Percentiles rank a stretch among this genome's conserved stretches.
phyloP scores from a whole-genome alignment of 306 rosid species.

The Quercus rubra region DNA sequence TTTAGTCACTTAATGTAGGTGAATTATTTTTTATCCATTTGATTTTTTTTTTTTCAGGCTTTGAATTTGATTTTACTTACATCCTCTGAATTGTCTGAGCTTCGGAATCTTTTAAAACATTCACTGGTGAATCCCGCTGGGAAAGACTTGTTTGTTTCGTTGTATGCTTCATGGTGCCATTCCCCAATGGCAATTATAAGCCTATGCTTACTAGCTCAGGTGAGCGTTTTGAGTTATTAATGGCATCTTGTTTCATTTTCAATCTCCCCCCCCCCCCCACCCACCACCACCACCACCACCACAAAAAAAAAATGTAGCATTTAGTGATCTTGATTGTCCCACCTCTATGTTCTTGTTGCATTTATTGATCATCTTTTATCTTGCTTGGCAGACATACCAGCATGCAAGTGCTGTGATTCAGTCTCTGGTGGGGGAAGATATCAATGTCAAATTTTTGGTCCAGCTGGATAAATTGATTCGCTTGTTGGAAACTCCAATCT shows the following conservation, averaged over 20 bases:
- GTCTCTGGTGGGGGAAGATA: constrained; percentile 90
- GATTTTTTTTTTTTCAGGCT: constrained; percentile 59
- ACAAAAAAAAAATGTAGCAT: no score
- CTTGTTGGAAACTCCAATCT: constrained; percentile 91
- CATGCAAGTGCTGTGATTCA: constrained; percentile 87
- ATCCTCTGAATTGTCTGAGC: constrained; percentile 76
- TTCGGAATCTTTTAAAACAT: constrained; percentile 76
- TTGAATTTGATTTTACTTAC: constrained; percentile 96
- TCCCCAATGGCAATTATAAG: constrained; percentile 98
- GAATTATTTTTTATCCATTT: constrained; percentile 16
- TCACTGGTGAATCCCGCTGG: constrained; percentile 78
- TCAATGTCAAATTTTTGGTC: constrained; percentile 83
- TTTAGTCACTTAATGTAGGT: not conserved
- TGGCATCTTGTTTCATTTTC: constrained; percentile 15
- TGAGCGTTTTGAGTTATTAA: constrained; percentile 10
- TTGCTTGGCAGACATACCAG: constrained; percentile 73
- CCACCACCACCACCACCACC: no score
- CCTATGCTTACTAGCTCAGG: constrained; percentile 96
- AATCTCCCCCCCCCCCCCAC: constrained; percentile 9
- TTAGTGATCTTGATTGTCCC: not conserved
- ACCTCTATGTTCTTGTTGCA: constrained; percentile 6
- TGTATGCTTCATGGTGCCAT: constrained; percentile 99
- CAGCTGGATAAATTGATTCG: constrained; percentile 94
- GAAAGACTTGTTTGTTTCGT: constrained; percentile 74
- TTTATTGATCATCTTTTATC: constrained; percentile 19